Evolutionary conservation across 2,329 filamentous ascomycete genomes (phyloP), one percentile per base, ranked within the genome.

Genomic region (Calonectria henricotiae): DNA sequence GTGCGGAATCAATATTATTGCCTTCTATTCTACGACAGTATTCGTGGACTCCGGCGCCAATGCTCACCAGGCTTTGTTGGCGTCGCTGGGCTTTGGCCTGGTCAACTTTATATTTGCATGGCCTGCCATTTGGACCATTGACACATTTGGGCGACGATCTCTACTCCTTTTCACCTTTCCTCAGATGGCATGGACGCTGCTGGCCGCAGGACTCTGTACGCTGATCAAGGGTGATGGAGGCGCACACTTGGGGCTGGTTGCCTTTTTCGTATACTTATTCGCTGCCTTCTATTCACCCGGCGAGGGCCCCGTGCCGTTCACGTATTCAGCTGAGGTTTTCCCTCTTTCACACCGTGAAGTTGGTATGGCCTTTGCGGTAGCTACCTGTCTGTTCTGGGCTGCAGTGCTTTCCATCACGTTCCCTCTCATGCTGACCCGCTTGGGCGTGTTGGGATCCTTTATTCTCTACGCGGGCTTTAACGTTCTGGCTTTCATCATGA

Each of bases 1-100:
- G 88, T 92, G 90, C 75, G 88, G 82, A 62, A 88, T 93, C 80
- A 93, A 94, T 78, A 92, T 94, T 67, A 92, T 94, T 66, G 91
- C 92, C 0, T 94, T 94, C 80, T 94, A 95, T 81, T 92, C 89
- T 0, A 91, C 90, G 0, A 91, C 90, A 5, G 85, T 91, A 17
- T 91, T 91, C 76, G 75, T 80, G 37, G 80, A 91, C 1, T 88
- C 91, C 2, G 90, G 90, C 5, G 89, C 89, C 41, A 80, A 70
- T 47, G 80, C 85, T 1, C 87, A 87, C 55, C 82, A 87, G 39
- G 90, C 92, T 74, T 84, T 91, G n/a, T 80, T 89, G 20, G 88
- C 87, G 0, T 89, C 88, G 0, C 87, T 86, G 75, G 89, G 89
- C 0, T 90, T 90, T 69, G 89, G 89, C 3, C 79, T 90, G 0